These are phyloP conservation scores for Cordia subcordata DNA, from an alignment of 257 asterid species.

Conservation along the genomic window DNA sequence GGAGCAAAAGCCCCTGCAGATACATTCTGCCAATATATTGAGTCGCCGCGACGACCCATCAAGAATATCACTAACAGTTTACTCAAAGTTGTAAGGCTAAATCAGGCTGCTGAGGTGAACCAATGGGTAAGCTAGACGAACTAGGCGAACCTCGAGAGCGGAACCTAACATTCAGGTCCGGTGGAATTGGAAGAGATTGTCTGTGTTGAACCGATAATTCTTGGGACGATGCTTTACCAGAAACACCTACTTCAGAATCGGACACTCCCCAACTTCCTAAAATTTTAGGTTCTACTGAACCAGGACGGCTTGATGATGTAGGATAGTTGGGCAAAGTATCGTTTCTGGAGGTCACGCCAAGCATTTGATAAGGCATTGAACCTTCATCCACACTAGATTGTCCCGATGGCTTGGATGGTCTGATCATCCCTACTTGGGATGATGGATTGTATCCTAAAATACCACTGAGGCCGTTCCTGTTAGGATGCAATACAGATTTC, in stretches of 20 bases:
- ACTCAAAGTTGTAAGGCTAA: conserved; percentile 82
- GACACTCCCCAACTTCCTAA: conserved; percentile 12
- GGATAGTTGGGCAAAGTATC: conserved; percentile 15
- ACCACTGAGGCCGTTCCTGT: conserved; percentile 48
- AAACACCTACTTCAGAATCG: conserved; percentile 23
- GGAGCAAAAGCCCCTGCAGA: too few species aligned
- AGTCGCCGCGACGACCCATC: too few species aligned
- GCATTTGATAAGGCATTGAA: conserved; percentile 15
- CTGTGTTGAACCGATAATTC: conserved; percentile 27
- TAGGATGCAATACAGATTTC: conserved; percentile 31
- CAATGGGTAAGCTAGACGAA: conserved; percentile 60
- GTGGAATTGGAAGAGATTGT: conserved; percentile 29
- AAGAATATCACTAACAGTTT: not conserved
- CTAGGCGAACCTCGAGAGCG: conserved; percentile 57
- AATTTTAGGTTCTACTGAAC: conserved; percentile 21
- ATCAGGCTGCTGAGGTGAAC: conserved; percentile 81
- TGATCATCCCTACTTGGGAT: conserved; percentile 20
- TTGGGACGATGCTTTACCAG: conserved; percentile 22
- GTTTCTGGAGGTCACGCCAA: conserved; percentile 12
- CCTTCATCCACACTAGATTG: conserved; percentile 22
- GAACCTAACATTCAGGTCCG: conserved; percentile 65
- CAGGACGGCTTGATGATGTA: conserved; percentile 4
- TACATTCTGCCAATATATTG: too few species aligned
- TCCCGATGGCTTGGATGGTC: conserved; percentile 18
- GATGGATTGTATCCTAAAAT: conserved; percentile 27